A percentile compares a stretch with the other conserved stretches of the same genome.
These are phyloP conservation scores for Cladosporium cucumerinum DNA, from an alignment of 2,329 filamentous ascomycete species.

Conservation along the genomic window DNA sequence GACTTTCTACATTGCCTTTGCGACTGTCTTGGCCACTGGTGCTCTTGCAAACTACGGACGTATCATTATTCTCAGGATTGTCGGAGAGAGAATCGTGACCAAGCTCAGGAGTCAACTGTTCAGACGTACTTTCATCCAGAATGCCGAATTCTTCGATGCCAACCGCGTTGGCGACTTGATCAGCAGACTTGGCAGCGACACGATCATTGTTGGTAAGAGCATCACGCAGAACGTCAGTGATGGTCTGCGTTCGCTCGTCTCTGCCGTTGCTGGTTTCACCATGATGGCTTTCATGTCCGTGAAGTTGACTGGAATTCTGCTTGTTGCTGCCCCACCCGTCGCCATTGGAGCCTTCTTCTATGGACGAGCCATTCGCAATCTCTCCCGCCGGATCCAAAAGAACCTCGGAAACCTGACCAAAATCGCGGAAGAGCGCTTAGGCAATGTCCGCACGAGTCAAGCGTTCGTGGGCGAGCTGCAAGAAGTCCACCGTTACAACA, in stretches of 20 bases:
- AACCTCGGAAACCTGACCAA: constrained; percentile 91
- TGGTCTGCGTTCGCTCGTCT: constrained; percentile 86
- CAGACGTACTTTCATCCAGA: constrained; percentile 88
- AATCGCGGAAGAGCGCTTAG: constrained; percentile 95
- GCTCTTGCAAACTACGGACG: constrained; percentile 90
- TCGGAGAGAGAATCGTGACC: constrained; percentile 91
- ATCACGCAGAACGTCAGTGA: constrained; percentile 98
- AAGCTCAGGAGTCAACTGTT: constrained; percentile 86
- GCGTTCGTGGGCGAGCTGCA: constrained; percentile 91
- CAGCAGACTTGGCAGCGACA: constrained; percentile 90
- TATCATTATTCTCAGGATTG: constrained; percentile 87
- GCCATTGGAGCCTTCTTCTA: constrained; percentile 90
- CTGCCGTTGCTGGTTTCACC: constrained; percentile 80
- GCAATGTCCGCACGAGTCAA: constrained; percentile 94
- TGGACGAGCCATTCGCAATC: constrained; percentile 79
- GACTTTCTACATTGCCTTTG: constrained; percentile 85
- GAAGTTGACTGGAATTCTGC: constrained; percentile 81
- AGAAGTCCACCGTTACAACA: constrained; percentile 87
- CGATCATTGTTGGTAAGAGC: constrained; percentile 96
- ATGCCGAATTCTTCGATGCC: constrained; percentile 98
- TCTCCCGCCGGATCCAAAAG: constrained; percentile 90
- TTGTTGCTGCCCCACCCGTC: constrained; percentile 85
- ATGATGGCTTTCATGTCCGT: constrained; percentile 97
- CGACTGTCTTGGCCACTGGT: constrained; percentile 69
- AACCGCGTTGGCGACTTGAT: constrained; percentile 96